A percentile compares a stretch with the other conserved stretches of the same genome.
These are phyloP conservation scores for Cylindrodendrum hubeiense DNA, from an alignment of 2,329 filamentous ascomycete species.

Conservation along the genomic window DNA sequence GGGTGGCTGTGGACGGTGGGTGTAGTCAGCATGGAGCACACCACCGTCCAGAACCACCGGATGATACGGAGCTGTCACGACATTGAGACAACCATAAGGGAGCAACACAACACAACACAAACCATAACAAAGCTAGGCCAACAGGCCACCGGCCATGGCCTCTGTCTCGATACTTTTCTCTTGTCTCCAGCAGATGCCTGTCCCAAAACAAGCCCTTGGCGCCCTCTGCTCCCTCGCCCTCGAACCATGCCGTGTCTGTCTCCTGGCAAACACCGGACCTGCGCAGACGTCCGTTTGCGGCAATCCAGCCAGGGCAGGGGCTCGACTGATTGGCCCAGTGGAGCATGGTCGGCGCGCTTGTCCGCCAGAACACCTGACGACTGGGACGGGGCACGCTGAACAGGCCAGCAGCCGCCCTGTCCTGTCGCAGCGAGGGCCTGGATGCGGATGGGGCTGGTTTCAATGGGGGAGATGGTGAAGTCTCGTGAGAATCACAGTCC, in stretches of 20 bases:
- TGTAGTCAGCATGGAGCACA: neutral
- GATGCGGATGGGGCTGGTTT: slow-evolving; percentile 5
- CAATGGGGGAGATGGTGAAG: neutral
- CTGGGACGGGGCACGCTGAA: neutral
- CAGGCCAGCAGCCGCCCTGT: slow-evolving; percentile 15
- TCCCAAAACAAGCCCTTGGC: slow-evolving; percentile 2
- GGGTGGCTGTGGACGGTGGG: neutral
- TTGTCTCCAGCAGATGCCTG: neutral
- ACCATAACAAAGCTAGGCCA: neutral
- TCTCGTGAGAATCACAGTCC: neutral
- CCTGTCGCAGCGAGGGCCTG: neutral
- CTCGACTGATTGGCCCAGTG: slow-evolving; percentile 17
- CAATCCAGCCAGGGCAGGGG: slow-evolving; percentile 14
- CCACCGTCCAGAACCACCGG: neutral
- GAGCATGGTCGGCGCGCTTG: neutral
- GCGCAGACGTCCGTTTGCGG: slow-evolving; percentile 14
- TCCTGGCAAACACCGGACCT: neutral
- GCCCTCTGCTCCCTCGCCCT: neutral
- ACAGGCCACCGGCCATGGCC: neutral
- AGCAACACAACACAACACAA: slow-evolving; percentile 1
- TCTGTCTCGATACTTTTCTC: neutral
- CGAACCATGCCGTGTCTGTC: no score
- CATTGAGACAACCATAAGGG: slow-evolving; percentile 16
- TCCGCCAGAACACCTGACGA: slow-evolving; percentile 8
- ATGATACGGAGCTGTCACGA: neutral